Conservation (phyloP, 2,329 filamentous ascomycete species). For the Beauveria scarabaeidicola region DNA sequence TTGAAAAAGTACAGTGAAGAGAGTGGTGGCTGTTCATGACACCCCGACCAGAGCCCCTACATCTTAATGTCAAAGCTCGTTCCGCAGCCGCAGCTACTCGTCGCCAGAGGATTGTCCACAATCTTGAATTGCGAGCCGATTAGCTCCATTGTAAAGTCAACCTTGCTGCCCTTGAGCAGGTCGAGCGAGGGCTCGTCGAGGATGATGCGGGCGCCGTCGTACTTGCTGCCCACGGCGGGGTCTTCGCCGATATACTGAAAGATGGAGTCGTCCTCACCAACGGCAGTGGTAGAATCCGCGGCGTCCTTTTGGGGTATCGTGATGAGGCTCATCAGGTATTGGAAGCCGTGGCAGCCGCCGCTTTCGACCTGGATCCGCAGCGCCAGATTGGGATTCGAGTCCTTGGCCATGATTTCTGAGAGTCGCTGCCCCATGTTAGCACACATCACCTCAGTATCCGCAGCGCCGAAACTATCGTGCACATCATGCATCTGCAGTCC, state of each 20-base stretch:
- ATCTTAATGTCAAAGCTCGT: slow-evolving; percentile 93
- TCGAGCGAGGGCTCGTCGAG: slow-evolving; percentile 84
- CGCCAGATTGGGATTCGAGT: slow-evolving; percentile 68
- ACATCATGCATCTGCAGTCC: not conserved
- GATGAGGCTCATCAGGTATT: slow-evolving; percentile 88
- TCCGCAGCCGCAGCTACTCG: slow-evolving; percentile 92
- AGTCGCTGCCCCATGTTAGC: slow-evolving; percentile 47
- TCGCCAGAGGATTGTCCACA: slow-evolving; percentile 82
- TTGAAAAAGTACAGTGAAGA: slow-evolving; percentile 6
- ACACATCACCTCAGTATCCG: no score
- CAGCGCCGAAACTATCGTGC: no score
- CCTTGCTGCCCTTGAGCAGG: slow-evolving; percentile 82
- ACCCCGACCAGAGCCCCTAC: slow-evolving; percentile 23
- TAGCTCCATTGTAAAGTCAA: slow-evolving; percentile 94
- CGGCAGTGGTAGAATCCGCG: slow-evolving; percentile 25
- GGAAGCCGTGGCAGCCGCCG: slow-evolving; percentile 95
- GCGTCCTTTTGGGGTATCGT: slow-evolving; percentile 40
- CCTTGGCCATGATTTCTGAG: slow-evolving; percentile 63
- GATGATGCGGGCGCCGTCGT: slow-evolving; percentile 62
- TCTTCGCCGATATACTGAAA: slow-evolving; percentile 60
- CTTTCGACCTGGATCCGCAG: slow-evolving; percentile 89
- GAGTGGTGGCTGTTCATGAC: slow-evolving; percentile 3
- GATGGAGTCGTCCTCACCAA: slow-evolving; percentile 74
- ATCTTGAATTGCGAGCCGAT: slow-evolving; percentile 90
- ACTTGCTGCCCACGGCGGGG: slow-evolving; percentile 22